A percentile compares a stretch with the other conserved stretches of the same genome.
These are phyloP conservation scores for Flammula alnicola DNA, from an alignment of 1,284 basidiomycete genomes.

Conservation along the genomic window DNA sequence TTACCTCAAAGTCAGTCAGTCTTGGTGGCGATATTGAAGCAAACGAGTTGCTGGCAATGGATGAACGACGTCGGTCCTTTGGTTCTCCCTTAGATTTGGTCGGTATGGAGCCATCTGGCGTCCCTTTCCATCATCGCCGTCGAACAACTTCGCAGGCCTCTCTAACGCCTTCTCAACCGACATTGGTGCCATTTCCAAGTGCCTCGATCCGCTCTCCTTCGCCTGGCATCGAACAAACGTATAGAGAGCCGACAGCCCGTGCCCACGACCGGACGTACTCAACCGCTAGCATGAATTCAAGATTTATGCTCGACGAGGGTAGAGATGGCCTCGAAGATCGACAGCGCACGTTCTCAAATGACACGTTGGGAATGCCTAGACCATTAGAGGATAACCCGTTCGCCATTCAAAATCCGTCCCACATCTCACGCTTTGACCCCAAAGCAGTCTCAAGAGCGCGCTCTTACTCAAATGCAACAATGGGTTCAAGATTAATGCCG, in stretches of 20 bases:
- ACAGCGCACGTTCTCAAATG: conserved; percentile 41
- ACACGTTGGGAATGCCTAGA: conserved; percentile 36
- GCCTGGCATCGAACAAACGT: conserved; percentile 43
- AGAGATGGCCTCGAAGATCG: conserved; percentile 24
- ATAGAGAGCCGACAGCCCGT: conserved; percentile 24
- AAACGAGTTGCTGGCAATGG: conserved; percentile 37
- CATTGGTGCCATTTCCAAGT: conserved; percentile 62
- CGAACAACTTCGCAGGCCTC: conserved; percentile 54
- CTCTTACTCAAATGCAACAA: conserved; percentile 66
- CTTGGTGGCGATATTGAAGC: conserved; percentile 58
- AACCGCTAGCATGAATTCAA: conserved; percentile 51
- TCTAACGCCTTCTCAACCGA: conserved; percentile 45
- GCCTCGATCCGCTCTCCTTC: conserved; percentile 58
- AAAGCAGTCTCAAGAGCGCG: conserved; percentile 58
- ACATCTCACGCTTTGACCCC: conserved; percentile 74
- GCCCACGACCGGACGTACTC: conserved; percentile 51
- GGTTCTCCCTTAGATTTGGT: conserved; percentile 61
- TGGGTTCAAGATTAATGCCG: conserved; percentile 64
- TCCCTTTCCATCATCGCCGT: conserved; percentile 31
- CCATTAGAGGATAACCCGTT: conserved; percentile 62
- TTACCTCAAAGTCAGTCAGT: conserved; percentile 63
- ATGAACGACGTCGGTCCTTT: conserved; percentile 53
- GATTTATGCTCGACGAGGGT: conserved; percentile 39
- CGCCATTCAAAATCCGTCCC: conserved; percentile 61
- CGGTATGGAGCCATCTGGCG: conserved; percentile 43